phyloP scores from a whole-genome alignment of 345 rosid species.

The Tarenaya hassleriana region DNA sequence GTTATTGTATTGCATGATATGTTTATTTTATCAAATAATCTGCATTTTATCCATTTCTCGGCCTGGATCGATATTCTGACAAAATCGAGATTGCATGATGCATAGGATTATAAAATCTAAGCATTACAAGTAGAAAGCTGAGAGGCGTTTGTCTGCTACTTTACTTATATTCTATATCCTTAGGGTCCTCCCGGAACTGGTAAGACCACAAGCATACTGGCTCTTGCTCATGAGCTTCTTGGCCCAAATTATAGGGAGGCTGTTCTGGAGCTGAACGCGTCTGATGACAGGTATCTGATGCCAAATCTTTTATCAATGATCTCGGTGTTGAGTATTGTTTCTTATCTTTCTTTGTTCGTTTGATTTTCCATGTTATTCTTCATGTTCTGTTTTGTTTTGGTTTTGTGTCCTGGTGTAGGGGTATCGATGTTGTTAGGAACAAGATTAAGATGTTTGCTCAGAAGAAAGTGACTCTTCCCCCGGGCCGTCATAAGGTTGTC shows the following conservation, averaged over 20 bases:
- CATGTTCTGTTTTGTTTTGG: slow-evolving; percentile 11
- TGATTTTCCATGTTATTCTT: neutral
- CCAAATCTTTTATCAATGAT: neutral
- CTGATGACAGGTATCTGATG: slow-evolving; percentile 71
- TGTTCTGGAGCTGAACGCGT: slow-evolving; percentile 92
- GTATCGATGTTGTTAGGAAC: slow-evolving; percentile 91
- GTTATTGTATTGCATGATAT: too few relatives aligned
- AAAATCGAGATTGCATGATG: too few relatives aligned
- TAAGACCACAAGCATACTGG: slow-evolving; percentile 90
- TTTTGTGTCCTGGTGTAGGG: slow-evolving; percentile 37
- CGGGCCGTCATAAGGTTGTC: slow-evolving; percentile 83
- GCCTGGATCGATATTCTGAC: too few relatives aligned
- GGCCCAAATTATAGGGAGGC: slow-evolving; percentile 81
- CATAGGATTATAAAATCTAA: too few relatives aligned
- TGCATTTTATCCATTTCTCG: too few relatives aligned
- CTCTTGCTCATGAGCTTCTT: slow-evolving; percentile 91
- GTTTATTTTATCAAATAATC: too few relatives aligned
- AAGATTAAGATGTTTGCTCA: slow-evolving; percentile 99
- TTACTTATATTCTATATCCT: slow-evolving; percentile 8
- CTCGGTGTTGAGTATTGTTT: neutral
- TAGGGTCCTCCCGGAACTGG: slow-evolving; percentile 99
- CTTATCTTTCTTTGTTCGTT: slow-evolving; percentile 1
- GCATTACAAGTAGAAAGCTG: neutral
- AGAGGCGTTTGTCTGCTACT: neutral
- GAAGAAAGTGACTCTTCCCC: slow-evolving; percentile 85